phyloP scores from a whole-genome alignment of 2,329 filamentous ascomycete species.

The Ilyonectria robusta region DNA sequence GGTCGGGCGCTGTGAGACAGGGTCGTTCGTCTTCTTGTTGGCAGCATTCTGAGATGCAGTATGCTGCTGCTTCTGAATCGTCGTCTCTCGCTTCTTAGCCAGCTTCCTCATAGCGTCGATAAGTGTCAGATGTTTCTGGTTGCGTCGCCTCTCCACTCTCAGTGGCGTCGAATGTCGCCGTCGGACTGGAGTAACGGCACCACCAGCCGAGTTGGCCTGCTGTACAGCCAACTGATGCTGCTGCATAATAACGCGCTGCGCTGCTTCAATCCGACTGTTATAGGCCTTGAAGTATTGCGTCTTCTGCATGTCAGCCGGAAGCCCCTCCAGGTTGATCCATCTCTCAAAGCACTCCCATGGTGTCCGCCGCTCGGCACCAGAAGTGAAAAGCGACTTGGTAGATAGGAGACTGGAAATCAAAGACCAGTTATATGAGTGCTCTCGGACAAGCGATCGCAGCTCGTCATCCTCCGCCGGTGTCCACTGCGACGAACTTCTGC shows the following conservation, averaged over 20 bases:
- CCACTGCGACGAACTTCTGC: constrained; percentile 90
- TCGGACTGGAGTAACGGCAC: constrained; percentile 59
- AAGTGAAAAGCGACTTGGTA: constrained; percentile 82
- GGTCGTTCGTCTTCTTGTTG: constrained; percentile 85
- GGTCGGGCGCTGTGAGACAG: constrained; percentile 63
- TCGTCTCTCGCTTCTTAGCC: constrained; percentile 92
- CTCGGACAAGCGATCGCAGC: constrained; percentile 85
- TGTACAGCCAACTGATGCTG: constrained; percentile 67
- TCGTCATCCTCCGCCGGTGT: constrained; percentile 92
- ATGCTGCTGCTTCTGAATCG: constrained; percentile 89
- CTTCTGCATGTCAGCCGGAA: constrained; percentile 94
- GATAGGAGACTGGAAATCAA: constrained; percentile 87
- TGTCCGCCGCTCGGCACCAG: constrained; percentile 89
- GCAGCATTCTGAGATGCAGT: constrained; percentile 82
- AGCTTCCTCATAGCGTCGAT: constrained; percentile 96
- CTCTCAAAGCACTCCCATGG: constrained; percentile 99
- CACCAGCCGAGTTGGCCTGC: constrained; percentile 62
- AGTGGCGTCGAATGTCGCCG: constrained; percentile 84
- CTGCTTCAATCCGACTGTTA: constrained; percentile 71
- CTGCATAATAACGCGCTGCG: constrained; percentile 68
- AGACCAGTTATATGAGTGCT: constrained; percentile 98
- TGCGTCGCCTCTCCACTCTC: constrained; percentile 87
- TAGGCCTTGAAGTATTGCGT: constrained; percentile 92
- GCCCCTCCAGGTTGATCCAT: constrained; percentile 92
- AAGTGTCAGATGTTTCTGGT: constrained; percentile 88